Base-by-base conservation (phyloP, 228 moss, liverwort and hornwort species). In the Sphagnum magellanicum region DNA sequence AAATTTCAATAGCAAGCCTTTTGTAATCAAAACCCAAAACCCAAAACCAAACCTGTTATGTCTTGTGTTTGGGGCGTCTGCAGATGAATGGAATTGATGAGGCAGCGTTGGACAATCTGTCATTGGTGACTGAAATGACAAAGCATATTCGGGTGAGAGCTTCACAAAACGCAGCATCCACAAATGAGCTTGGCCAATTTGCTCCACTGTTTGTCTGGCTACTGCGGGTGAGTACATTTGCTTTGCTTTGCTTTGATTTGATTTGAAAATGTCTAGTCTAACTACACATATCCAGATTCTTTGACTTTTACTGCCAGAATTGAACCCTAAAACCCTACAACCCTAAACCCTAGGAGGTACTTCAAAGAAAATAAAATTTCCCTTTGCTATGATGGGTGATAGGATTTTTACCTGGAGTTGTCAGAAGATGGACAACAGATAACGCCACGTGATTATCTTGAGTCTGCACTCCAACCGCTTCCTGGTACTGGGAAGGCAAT, bases 21-120 rank as follows among this genome's bases (percentile, higher is more conserved):
- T 32, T 2, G 1, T 32, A 3, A 2, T 32, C 32, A 32, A 32
- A 32, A 32, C 32, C 32, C 3, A 64, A 48, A 49, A 13, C 32
- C 32, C 32, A 58, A 58, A 58, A 58, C 10, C 58, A 58, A 14
- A 58, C 58, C 58, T 32, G 32, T 32, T 32, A 32, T 32, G 32
- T 32, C 32, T 32, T 32, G 32, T 32, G 32, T 32, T 32, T 32
- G 32, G 32, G 32, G 32, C 11, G 32, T 48, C 15, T 72, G 50
- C 87, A 92, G 88, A 92, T 92, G 92, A 81, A 82, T 62, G 92
- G 92, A 59, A 94, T 94, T 53, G 93, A 94, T 50, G 93, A 94
- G 72, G 93, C 91, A 66, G 93, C 93, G 55, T 68, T 94, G 60
- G 93, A 94, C 74, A 89, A 91, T 60, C 70, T 94, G 67, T 94